phyloP scores from a whole-genome alignment of 2,329 filamentous ascomycete genomes.

The Fusarium neocosmosporiellum region DNA sequence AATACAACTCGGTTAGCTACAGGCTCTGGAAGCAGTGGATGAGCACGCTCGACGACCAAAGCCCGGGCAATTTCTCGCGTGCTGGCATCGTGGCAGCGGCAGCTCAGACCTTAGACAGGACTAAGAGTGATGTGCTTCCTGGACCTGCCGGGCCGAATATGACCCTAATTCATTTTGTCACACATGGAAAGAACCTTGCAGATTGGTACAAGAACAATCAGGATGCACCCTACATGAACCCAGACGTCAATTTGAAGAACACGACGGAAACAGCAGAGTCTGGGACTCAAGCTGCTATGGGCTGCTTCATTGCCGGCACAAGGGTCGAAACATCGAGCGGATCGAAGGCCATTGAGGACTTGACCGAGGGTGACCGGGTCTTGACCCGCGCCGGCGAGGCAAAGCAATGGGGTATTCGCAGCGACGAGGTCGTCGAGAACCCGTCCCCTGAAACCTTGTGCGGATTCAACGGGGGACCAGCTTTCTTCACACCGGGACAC shows the following conservation, averaged over 20 bases:
- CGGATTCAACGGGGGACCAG: not conserved
- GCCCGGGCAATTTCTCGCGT: not conserved
- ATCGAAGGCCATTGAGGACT: not conserved
- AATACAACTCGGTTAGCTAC: not conserved
- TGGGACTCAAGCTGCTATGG: not conserved
- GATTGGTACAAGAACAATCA: not conserved
- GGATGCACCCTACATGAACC: not conserved
- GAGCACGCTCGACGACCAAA: not conserved
- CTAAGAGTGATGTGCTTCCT: not conserved
- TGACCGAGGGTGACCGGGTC: not conserved
- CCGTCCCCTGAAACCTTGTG: not conserved
- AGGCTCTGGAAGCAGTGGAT: not conserved
- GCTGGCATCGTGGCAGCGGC: not conserved
- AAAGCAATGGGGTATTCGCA: not conserved
- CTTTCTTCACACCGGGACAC: conserved; percentile 6
- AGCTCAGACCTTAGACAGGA: not conserved
- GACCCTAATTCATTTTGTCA: not conserved
- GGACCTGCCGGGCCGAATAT: not conserved
- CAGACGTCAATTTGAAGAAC: not conserved
- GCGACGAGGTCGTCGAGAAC: not conserved
- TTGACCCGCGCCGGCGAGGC: not conserved
- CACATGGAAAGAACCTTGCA: not conserved
- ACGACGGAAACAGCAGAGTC: not conserved
- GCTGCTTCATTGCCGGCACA: not conserved
- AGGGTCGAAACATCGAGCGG: not conserved